Evolutionary conservation across 176 grass and related monocot species (phyloP), one percentile per base, ranked within the genome.

Genomic region (Saccharum spontaneum): DNA sequence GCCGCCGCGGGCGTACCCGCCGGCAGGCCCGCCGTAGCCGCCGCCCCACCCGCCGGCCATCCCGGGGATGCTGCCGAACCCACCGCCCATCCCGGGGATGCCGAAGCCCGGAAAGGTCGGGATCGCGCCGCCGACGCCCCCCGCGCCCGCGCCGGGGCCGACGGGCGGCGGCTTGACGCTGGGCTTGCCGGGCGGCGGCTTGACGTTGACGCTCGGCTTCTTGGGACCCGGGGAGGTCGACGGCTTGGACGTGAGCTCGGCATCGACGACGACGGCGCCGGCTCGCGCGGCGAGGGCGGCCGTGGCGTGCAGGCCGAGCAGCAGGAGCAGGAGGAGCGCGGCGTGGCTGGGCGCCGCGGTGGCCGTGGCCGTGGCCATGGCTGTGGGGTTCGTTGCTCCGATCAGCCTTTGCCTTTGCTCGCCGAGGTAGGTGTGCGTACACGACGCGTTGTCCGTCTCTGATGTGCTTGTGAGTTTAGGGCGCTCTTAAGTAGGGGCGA

Each of bases 21-120:
- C 94, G 14, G 14, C 10, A 1, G 94, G 86, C 0, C 90, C 90
- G 40, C 94, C 88, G 86, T 44, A 94, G 7, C 92, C 94, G 7
- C 81, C 89, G 30, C 95, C 95, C 95, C 95, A 98, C 18, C 94
- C 94, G n/a, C 92, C 92, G 17, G 85, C 86, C 33, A 94, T 40
- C 38, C 90, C 92, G 2, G 91, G 88, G 41, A 87, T 78, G 82
- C 81, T 10, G 45, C 45, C 79, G 77, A 60, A 60, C 55, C 82
- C 78, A 37, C 81, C 77, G 72, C 85, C 85, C 38, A 83, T 75
- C n/a, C 89, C 94, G 0, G 87, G 87, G 69, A 91, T 86, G 66
- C 20, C 28, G 28, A 89, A 63, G 10, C 95, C 90, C 40, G 89
- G 90, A 77, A 94, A 84, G 20, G 79, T 70, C 1, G 92, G 95